A percentile compares a stretch with the other conserved stretches of the same genome.
Conservation (phyloP, 352 stramenopile genomes). For the Pythium angustatum region DNA sequence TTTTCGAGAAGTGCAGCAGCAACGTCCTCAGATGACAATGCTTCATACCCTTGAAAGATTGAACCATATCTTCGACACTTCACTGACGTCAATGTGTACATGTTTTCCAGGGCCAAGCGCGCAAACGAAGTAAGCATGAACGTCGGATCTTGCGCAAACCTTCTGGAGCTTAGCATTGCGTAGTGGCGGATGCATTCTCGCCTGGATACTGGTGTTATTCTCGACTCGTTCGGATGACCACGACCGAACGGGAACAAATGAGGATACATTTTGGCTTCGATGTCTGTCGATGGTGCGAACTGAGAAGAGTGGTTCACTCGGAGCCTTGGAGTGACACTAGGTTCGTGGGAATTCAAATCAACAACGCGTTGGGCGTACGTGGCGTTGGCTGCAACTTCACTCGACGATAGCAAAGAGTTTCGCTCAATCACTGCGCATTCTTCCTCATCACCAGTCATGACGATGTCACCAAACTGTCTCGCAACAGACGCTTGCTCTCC, state of each 20-base stretch:
- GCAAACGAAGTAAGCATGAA: constrained; percentile 18
- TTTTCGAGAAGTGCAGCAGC: constrained; percentile 11
- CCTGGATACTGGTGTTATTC: constrained; percentile 5
- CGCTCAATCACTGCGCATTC: too few relatives aligned
- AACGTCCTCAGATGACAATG: constrained; percentile 1
- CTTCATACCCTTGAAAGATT: constrained; percentile 15
- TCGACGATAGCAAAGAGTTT: too few relatives aligned
- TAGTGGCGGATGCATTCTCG: constrained; percentile 15
- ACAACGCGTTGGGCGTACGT: too few relatives aligned
- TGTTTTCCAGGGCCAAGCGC: constrained; percentile 15
- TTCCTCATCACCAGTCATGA: too few relatives aligned
- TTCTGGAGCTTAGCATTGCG: constrained; percentile 10
- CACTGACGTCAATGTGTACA: constrained; percentile 18
- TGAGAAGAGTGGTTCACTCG: constrained; percentile 13
- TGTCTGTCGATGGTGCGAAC: not conserved
- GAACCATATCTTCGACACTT: constrained; percentile 8
- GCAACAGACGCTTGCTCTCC: too few relatives aligned
- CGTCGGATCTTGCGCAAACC: constrained; percentile 21
- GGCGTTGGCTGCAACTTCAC: too few relatives aligned
- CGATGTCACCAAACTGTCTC: too few relatives aligned
- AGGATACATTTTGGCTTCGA: constrained; percentile 20
- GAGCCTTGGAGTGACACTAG: too few relatives aligned
- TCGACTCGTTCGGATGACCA: constrained; percentile 15
- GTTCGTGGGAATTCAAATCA: too few relatives aligned
- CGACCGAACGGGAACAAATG: constrained; percentile 22